These are phyloP conservation scores for Coprinopsis sp. DNA, from an alignment of 768 basidiomycete genomes.

Conservation along the genomic window DNA sequence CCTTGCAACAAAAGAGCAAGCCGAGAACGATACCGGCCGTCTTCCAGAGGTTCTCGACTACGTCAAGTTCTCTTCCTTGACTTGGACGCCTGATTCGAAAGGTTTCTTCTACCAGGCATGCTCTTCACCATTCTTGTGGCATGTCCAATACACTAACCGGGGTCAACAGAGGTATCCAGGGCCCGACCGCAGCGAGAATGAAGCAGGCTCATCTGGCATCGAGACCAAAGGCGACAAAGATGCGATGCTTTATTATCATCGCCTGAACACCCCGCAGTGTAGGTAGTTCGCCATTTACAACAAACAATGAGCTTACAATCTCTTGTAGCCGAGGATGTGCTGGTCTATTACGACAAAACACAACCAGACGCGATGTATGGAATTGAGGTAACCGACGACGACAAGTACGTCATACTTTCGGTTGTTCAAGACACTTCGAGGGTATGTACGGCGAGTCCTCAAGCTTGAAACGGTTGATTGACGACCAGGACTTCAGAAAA, in stretches of 20 bases:
- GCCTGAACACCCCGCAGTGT: constrained; percentile 67
- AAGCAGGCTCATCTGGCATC: constrained; percentile 46
- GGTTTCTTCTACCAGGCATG: constrained; percentile 80
- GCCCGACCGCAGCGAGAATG: constrained; percentile 38
- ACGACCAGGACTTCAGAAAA: constrained; percentile 44
- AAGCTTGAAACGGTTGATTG: constrained; percentile 1
- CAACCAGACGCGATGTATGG: constrained; percentile 66
- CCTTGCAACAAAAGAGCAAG: constrained; percentile 38
- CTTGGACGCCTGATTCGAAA: constrained; percentile 74
- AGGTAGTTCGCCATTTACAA: too few relatives aligned
- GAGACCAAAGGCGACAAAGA: constrained; percentile 60
- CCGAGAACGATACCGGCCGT: constrained; percentile 44
- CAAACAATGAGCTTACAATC: constrained; percentile 1
- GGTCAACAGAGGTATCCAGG: constrained; percentile 53
- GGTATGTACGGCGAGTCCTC: constrained; percentile 33
- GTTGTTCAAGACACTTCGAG: constrained; percentile 57
- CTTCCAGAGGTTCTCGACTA: constrained; percentile 65
- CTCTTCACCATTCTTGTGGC: background rate
- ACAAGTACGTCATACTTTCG: constrained; percentile 55
- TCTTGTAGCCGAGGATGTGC: constrained; percentile 55
- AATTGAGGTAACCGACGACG: constrained; percentile 56
- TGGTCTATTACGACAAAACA: constrained; percentile 59
- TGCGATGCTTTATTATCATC: constrained; percentile 76
- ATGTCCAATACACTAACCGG: background rate
- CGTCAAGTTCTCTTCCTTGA: constrained; percentile 71